Evolutionary conservation across 768 basidiomycete species (phyloP), one percentile per base, ranked within the genome.

Genomic region (Pleurotus salmoneostramineus): DNA sequence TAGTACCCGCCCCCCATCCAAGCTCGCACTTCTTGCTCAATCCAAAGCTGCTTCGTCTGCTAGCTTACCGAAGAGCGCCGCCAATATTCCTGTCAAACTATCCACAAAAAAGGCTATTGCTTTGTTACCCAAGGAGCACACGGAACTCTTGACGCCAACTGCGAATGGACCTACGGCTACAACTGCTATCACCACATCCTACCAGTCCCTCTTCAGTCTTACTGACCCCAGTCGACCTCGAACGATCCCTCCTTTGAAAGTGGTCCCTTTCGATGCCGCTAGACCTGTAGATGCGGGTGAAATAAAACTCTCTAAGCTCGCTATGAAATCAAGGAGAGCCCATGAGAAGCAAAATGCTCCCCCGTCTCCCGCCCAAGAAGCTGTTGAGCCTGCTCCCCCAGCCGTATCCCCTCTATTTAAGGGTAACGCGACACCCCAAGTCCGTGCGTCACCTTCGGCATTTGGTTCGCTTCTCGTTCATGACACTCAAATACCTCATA

Each of bases 81-180:
- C 40, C 11, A 43, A 55, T 27, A n/a, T 43, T 31, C 52, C 40
- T n/a, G 52, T 55, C 8, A 55, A 55, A 21, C 4, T 55, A n/a
- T 55, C 52, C 37, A 55, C 52, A 33, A 55, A 55, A 27, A n/a
- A 55, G 40, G 52, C 52, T 55, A 70, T 67, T 50, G 68, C 65
- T 48, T 69, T 71, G 6, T 69, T 82, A 56, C 79, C 77, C n/a
- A 72, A 69, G 47, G 62, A 79, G 48, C 82, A 71, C 50, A 91
- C 90, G 5, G 84, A 91, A 65, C 89, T 86, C 66, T 71, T 91
- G 8, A 87, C 82, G 12, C 90, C 91, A 1, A 89, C 88, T 46
- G 88, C 87, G n/a, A 92, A 92, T 65, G 89, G 90, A 0, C 73
- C 87, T 3, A 85, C 88, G n/a, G 90, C 84, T 10, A 92, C 90